Percentiles rank a stretch among this genome's conserved stretches.
These are phyloP conservation scores for Mallotus repandus DNA, from an alignment of 441 rosid genomes.

Conservation along the genomic window DNA sequence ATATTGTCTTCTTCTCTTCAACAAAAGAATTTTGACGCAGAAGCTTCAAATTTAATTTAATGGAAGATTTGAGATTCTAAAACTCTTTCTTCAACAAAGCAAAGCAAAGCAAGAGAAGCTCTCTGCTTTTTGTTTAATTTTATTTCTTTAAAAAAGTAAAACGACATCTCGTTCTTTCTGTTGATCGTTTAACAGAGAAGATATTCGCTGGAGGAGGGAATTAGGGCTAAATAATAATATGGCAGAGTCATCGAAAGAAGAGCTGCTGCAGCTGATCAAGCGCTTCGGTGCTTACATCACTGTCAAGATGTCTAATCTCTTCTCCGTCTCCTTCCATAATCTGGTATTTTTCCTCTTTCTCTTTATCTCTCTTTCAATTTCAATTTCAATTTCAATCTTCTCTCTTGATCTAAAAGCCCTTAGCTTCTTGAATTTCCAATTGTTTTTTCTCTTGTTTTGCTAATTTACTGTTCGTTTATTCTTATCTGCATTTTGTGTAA, in stretches of 20 bases:
- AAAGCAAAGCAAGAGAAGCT: no score
- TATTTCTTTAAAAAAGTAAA: no score
- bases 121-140: no score
- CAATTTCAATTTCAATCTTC: background rate
- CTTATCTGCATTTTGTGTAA: no score
- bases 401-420: no score
- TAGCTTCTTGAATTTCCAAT: no score
- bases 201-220: background rate
- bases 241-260: conserved; percentile 72
- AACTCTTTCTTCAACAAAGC: background rate
- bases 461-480: no score
- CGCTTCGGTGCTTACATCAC: conserved; percentile 79
- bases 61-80: background rate
- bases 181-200: background rate
- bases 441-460: no score
- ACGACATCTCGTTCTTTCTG: no score
- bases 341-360: conserved; percentile 48
- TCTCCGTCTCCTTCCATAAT: conserved; percentile 58
- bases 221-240: conserved; percentile 30
- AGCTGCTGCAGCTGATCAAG: conserved; percentile 75
- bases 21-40: background rate
- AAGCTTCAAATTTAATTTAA: background rate
- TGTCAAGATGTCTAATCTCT: conserved; percentile 71
- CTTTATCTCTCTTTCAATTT: background rate
- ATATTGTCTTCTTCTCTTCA: background rate